Conservation (phyloP, 345 rosid species). For the Eucalyptus pauciflora region DNA sequence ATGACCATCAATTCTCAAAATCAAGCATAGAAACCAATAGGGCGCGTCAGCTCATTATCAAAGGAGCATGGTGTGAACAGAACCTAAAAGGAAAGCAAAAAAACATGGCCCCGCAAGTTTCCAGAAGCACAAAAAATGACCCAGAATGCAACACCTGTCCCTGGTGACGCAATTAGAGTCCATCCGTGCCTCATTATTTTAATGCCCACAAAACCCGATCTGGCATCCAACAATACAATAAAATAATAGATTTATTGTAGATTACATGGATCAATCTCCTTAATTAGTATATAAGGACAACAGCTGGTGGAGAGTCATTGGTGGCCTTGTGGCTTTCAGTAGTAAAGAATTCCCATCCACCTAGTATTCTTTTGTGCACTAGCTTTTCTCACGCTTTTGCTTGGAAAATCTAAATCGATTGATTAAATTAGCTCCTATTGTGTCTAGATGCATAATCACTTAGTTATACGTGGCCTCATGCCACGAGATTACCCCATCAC, state of each 20-base stretch:
- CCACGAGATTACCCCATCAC: neutral
- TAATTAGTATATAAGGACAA: neutral
- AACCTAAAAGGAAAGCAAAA: neutral
- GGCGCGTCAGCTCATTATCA: neutral
- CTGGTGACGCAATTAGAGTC: neutral
- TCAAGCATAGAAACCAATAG: neutral
- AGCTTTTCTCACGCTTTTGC: neutral
- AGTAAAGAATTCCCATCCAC: neutral
- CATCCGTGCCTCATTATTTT: neutral
- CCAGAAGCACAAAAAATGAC: neutral
- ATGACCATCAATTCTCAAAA: neutral
- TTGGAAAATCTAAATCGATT: neutral
- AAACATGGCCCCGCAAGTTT: neutral
- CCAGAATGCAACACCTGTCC: neutral
- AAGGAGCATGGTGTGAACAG: neutral
- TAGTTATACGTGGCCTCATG: neutral
- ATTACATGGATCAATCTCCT: neutral
- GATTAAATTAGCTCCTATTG: neutral
- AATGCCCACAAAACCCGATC: neutral
- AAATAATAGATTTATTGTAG: neutral
- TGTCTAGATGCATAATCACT: neutral
- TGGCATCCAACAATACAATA: neutral
- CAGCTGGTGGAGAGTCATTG: slow-evolving; percentile 10
- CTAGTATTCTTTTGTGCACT: neutral
- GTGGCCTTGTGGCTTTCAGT: slow-evolving; percentile 16